phyloP scores from a whole-genome alignment of 768 basidiomycete species.

The Fistulinella prunicolor region DNA sequence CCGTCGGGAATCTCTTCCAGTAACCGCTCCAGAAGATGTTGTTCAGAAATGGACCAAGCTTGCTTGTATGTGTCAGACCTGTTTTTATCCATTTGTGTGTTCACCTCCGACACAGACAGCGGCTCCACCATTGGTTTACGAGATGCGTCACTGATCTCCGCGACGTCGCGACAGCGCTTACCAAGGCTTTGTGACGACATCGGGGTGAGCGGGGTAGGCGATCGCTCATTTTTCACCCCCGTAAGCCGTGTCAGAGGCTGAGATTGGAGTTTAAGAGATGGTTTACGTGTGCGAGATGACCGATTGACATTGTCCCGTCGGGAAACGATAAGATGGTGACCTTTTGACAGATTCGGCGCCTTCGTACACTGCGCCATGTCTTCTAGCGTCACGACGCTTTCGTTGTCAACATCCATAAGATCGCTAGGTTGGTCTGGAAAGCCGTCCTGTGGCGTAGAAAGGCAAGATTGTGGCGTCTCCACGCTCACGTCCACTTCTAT shows the following conservation, averaged over 20 bases:
- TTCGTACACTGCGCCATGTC: conserved; percentile 2
- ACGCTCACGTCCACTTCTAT: conserved; percentile 55
- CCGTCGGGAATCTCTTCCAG: conserved; percentile 75
- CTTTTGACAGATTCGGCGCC: not conserved
- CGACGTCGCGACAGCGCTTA: conserved; percentile 26
- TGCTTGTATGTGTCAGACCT: conserved; percentile 73
- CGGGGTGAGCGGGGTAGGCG: conserved; percentile 8
- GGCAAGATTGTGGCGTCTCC: conserved; percentile 29
- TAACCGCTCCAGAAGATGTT: conserved; percentile 70
- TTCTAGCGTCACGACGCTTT: not conserved
- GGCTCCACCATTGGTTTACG: conserved; percentile 17
- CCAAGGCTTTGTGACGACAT: conserved; percentile 20
- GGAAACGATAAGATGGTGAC: conserved; percentile 3
- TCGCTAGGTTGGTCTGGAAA: conserved; percentile 5
- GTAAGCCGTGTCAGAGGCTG: conserved; percentile 10
- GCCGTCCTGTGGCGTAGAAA: conserved; percentile 15
- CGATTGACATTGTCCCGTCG: conserved; percentile 10
- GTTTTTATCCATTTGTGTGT: conserved; percentile 24
- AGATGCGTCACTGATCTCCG: conserved; percentile 15
- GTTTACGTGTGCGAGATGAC: conserved; percentile 29
- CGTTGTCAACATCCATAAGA: conserved; percentile 16
- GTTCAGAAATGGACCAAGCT: conserved; percentile 73
- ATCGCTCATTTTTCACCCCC: conserved; percentile 9
- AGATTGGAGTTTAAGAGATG: conserved; percentile 29
- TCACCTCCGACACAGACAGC: conserved; percentile 12